Evolutionary conservation across 2,329 filamentous ascomycete species (phyloP), one percentile per base, ranked within the genome.

Genomic region (Exserohilum turcica): DNA sequence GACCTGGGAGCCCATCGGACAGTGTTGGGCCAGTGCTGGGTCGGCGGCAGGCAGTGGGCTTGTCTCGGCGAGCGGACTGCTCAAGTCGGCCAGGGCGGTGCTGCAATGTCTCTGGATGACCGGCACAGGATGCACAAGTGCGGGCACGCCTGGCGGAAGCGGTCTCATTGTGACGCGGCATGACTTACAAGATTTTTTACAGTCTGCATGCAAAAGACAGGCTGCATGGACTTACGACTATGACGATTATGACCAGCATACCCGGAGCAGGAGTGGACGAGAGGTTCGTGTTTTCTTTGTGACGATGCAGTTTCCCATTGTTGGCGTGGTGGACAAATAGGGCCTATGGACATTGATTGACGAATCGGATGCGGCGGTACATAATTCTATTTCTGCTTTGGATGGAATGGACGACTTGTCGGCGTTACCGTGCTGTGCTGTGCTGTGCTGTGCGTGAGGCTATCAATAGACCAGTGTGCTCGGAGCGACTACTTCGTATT

Each of bases 211-310:
- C 52, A 57, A 48, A 52, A 56, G 24, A 64, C 43, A 60, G 61
- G 55, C 56, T 54, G 52, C 50, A 47, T 63, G 56, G 62, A 68
- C 63, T 73, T 61, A 73, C 61, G 70, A 72, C 60, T 64, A 62
- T 70, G 56, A 74, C 48, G 68, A 72, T 59, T 62, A 74, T 57
- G 68, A 71, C 57, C 54, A 71, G 68, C 70, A 73, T 73, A 64
- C 56, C 59, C 55, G 63, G 63, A 66, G 67, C 54, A 57, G 58
- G 57, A 45, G 58, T 60, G 62, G 60, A 51, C 51, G 64, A 64
- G 52, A 51, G 51, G 48, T 44, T 58, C 57, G 42, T 61, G 32
- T 53, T 54, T 54, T 59, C 46, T 52, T 54, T 55, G 49, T 44
- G 53, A 19, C 45, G 27, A 52, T 52, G 42, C 31, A 37, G 32